phyloP scores from a whole-genome alignment of 768 basidiomycete genomes.

The Termitomyces sp. region DNA sequence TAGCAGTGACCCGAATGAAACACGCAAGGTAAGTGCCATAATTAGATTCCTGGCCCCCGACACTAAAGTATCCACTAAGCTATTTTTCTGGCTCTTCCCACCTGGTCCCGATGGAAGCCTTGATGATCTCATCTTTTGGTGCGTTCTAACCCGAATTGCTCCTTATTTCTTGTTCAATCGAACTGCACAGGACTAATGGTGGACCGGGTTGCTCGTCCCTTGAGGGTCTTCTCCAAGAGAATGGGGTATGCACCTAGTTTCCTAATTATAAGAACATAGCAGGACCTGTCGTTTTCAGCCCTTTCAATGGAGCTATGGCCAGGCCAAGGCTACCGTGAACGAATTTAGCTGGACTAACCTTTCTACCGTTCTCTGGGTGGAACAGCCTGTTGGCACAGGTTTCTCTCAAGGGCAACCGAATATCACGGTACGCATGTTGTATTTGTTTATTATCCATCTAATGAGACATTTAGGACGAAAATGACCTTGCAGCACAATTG shows the following conservation, averaged over 20 bases:
- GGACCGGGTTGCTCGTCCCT: constrained; percentile 76
- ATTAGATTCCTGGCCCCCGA: neutral
- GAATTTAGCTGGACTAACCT: constrained; percentile 77
- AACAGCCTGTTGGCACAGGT: constrained; percentile 78
- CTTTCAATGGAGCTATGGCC: constrained; percentile 58
- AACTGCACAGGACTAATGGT: constrained; percentile 59
- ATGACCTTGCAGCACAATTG: constrained; percentile 40
- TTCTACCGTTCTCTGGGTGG: constrained; percentile 68
- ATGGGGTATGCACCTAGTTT: constrained; percentile 44
- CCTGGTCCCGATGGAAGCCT: constrained; percentile 65
- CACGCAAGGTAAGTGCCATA: constrained; percentile 42
- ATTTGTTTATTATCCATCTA: neutral
- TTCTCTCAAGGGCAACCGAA: constrained; percentile 68
- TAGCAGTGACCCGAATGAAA: constrained; percentile 52
- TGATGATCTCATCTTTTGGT: constrained; percentile 77
- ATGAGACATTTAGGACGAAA: constrained; percentile 32
- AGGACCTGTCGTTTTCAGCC: constrained; percentile 35
- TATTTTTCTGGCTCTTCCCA: constrained; percentile 85
- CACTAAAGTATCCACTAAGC: constrained; percentile 26
- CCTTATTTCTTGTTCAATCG: neutral
- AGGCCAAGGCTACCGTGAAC: constrained; percentile 58
- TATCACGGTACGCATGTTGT: constrained; percentile 37
- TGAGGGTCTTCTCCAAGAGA: constrained; percentile 68
- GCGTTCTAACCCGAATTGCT: neutral
- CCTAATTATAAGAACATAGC: neutral